Evolutionary conservation across 306 rosid genomes (phyloP), one percentile per base, ranked within the genome.

Genomic region (Cicer yamashitae): DNA sequence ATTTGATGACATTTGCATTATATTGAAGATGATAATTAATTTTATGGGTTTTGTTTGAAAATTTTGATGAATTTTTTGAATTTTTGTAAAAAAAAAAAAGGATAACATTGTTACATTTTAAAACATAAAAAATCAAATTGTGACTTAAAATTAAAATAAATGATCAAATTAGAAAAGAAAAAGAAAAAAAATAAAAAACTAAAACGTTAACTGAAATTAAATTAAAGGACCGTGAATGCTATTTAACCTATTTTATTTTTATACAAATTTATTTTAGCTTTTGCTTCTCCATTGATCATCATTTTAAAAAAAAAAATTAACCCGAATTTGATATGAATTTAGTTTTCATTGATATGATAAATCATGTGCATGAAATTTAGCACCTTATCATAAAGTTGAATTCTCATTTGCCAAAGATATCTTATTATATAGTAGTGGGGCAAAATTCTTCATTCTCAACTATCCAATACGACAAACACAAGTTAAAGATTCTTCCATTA

Each of bases 361-460:
- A 77, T 50, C 77, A 78, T 74, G 80, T 82, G 85, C 83, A 73
- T 80, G 83, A 71, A 85, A 67, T 57, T 74, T 67, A 80, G 88
- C 88, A 83, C 89, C 81, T 74, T 20, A 76, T 70, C 67, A 30
- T 71, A 92, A 87, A 84, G 91, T 52, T 56, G 87, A 87, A 89
- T 86, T 88, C 91, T 84, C 71, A 88, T 88, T 87, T 83, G 87
- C 54, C 41, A 59, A 65, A 43, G 79, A 85, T 91, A 91, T 25
- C 34, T 25, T 88, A 89, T 71, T 13, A 39, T 82, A 71, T 77
- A 48, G 13, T 76, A 83, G 82, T 74, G 82, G 63, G 61, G 82
- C 77, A 79, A 81, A 74, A 86, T 88, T 89, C 90, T 63, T 68
- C 82, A 65, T 81, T 87, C 85, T 78, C 79, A 0, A 22, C 25